phyloP scores from a whole-genome alignment of 306 rosid species.

The Sesbania bispinosa region DNA sequence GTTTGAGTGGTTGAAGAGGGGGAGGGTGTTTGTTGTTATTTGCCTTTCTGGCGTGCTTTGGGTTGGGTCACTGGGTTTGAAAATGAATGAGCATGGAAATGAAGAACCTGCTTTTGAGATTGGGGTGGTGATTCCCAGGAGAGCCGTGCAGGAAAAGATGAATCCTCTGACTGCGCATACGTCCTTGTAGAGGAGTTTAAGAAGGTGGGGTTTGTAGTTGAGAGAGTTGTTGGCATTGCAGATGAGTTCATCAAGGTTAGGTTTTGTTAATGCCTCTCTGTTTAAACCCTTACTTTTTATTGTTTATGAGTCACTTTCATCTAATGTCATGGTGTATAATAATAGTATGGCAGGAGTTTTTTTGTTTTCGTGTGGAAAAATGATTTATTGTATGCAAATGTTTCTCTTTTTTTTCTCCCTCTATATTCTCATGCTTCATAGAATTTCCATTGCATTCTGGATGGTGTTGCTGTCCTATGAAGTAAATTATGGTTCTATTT shows the following conservation, averaged over 20 bases:
- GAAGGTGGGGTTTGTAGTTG: slow-evolving; percentile 65
- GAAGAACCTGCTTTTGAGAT: slow-evolving; percentile 65
- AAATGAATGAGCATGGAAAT: slow-evolving; percentile 49
- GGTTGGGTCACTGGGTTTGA: slow-evolving; percentile 21
- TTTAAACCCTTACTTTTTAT: not conserved
- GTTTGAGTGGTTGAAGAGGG: not conserved
- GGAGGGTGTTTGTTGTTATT: not conserved
- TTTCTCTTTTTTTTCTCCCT: no score
- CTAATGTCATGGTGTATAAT: no score
- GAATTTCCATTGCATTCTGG: not conserved
- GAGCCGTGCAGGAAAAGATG: slow-evolving; percentile 39
- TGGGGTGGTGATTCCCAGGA: slow-evolving; percentile 79
- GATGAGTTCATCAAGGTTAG: slow-evolving; percentile 92
- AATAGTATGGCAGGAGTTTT: no score
- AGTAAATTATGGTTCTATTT: not conserved
- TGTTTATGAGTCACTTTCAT: not conserved
- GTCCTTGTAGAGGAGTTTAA: slow-evolving; percentile 57
- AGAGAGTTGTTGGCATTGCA: slow-evolving; percentile 73
- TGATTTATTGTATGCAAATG: no score
- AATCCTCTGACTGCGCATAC: slow-evolving; percentile 41
- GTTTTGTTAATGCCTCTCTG: slow-evolving; percentile 13
- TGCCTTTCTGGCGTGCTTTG: slow-evolving; percentile 13
- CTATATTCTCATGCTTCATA: not conserved
- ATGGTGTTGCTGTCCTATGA: not conserved
- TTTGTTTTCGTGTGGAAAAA: no score